Evolutionary conservation across 345 rosid species (phyloP), one percentile per base, ranked within the genome.

Genomic region (Syzygium oleosum): DNA sequence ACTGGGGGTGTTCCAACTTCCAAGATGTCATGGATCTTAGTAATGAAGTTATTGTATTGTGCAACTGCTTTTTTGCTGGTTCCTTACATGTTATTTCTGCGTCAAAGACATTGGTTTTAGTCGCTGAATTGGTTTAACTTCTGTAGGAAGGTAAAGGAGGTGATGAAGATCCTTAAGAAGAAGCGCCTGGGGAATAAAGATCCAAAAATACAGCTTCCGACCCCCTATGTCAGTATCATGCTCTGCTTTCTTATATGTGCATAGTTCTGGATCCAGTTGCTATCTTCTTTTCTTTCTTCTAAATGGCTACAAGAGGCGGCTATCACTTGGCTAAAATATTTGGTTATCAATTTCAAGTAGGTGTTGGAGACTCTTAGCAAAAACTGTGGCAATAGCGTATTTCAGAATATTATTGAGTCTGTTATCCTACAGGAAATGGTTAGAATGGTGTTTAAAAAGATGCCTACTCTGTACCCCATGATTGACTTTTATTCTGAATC

Each of bases 401-500:
- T 94, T 91, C 95, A 94, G 92, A 96, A 92, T 92, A 96, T 96
- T n/a, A 87, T 93, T 53, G 98, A 94, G 88, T 96, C 98, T 85
- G 99, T 95, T 88, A 93, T 98, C 89, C 92, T 98, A 85, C 96
- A 90, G 90, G 99, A 98, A 83, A 98, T 96, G 99, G 98, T 98
- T 89, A 96, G 95, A 91, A 92, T 95, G 88, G 98, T 96, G 68
- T 96, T 96, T 92, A 96, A 95, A 92, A 96, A 98, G 99, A 99
- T 98, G 89, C 59, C 51, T 51, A 9, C 59, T 55, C 89, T 29
- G 22, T 63, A 13, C 58, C 6, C 86, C 87, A 86, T 59, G n/a
- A 78, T 85, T 84, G 27, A 59, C 86, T 84, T 65, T 21, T 58
- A 31, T 31, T 49, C 56, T 23, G 80, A 34, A 68, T 34, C 80